Conservation (phyloP, 495 filamentous ascomycete species). For the Monascus purpureus region DNA sequence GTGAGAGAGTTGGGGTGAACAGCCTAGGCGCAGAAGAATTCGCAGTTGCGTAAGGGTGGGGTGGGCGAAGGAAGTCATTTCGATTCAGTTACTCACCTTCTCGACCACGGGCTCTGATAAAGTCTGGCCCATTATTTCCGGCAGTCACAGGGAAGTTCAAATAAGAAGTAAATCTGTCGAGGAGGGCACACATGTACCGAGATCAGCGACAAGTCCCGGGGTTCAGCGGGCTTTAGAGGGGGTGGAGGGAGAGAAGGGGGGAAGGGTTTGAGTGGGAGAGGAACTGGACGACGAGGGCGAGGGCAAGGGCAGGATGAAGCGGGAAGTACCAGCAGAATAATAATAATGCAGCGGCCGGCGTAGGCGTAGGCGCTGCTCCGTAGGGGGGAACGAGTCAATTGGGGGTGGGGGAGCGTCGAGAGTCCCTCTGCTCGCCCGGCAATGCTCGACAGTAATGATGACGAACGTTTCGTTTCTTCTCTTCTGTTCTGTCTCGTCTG, state of each 20-base stretch:
- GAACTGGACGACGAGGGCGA: slow-evolving; percentile 10
- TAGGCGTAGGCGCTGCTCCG: no score
- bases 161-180: slow-evolving; percentile 1
- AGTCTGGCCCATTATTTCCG: slow-evolving; percentile 80
- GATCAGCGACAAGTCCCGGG: slow-evolving; percentile 1
- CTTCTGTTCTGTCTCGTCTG: no score
- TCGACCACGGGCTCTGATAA: slow-evolving; percentile 97
- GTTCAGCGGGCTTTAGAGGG: slow-evolving; percentile 2
- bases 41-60: background rate
- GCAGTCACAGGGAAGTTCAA: slow-evolving; percentile 2
- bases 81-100: slow-evolving; percentile 55
- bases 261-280: slow-evolving; percentile 7
- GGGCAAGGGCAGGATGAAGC: slow-evolving; percentile 13
- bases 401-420: no score
- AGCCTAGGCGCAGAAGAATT: no score
- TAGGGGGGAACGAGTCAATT: no score
- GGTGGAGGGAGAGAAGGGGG: slow-evolving; percentile 3
- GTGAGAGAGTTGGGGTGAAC: no score
- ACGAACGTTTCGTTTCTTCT: no score
- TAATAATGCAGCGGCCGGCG: no score
- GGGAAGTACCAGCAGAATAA: slow-evolving; percentile 6
- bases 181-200: slow-evolving; percentile 1
- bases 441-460: no score
- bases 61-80: background rate
- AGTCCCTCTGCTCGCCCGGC: no score